Conservation (phyloP, 139 green algal genomes). For the Tetraselmis striata region DNA sequence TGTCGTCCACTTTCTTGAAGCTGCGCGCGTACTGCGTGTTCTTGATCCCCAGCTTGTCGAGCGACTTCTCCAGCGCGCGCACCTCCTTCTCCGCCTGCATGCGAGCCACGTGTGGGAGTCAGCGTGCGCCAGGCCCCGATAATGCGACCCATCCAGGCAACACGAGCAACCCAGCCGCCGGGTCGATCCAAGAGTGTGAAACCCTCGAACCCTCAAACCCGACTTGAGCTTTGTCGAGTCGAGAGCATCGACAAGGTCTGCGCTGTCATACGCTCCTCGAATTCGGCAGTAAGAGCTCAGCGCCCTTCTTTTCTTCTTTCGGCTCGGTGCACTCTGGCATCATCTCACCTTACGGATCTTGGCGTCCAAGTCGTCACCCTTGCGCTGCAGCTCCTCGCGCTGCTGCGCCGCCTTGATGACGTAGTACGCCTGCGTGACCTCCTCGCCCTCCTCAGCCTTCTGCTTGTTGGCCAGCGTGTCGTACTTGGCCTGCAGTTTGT, state of each 20-base stretch:
- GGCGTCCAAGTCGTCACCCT: conserved; percentile 51
- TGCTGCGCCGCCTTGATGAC: conserved; percentile 84
- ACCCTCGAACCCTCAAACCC: neutral
- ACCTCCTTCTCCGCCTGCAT: conserved; percentile 43
- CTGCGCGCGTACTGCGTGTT: conserved; percentile 45
- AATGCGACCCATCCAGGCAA: neutral
- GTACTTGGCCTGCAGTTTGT: conserved; percentile 71
- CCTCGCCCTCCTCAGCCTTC: conserved; percentile 22
- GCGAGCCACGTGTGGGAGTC: neutral
- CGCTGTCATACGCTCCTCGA: no score
- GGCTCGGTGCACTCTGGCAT: no score
- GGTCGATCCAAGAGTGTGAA: neutral
- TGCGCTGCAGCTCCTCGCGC: conserved; percentile 67
- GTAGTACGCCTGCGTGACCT: conserved; percentile 74
- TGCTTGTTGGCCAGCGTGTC: conserved; percentile 47
- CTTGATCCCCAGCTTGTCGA: conserved; percentile 50
- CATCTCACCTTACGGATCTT: conserved; percentile 40
- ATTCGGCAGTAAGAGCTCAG: no score
- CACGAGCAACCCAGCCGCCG: no score
- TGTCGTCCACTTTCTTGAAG: conserved; percentile 37
- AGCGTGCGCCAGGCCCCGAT: neutral
- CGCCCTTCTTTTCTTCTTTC: no score
- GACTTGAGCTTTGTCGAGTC: no score
- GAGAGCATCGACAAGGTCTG: no score
- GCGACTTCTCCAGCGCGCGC: conserved; percentile 49